Evolutionary conservation across 2,329 filamentous ascomycete genomes (phyloP).

Genomic region (Chrysoporthe austroafricana): DNA sequence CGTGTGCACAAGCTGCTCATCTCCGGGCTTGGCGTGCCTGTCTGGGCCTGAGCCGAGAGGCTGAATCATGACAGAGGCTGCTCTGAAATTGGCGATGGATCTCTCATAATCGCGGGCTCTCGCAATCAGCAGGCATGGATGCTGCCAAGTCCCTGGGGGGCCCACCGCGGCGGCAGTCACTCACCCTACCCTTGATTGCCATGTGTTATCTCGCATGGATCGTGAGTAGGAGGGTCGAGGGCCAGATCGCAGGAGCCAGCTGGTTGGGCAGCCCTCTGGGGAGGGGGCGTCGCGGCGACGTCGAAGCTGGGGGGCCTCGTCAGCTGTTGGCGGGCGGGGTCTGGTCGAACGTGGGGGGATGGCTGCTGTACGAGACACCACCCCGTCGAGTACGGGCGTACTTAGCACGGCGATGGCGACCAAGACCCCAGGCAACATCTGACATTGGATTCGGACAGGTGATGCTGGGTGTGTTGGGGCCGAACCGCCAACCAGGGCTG

Average conservation of each 20-base stretch:
- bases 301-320: not conserved
- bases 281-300: not conserved
- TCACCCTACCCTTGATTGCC: constrained; percentile 24
- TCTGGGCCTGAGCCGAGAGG: not conserved
- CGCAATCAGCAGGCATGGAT: not conserved
- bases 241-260: not conserved
- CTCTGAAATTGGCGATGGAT: constrained; percentile 5
- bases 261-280: too few relatives aligned
- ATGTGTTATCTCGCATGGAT: constrained; percentile 27
- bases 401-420: too few relatives aligned
- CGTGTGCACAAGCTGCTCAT: too few relatives aligned
- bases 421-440: not conserved
- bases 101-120: not conserved
- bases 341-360: not conserved
- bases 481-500: not conserved
- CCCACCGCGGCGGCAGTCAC: constrained; percentile 16
- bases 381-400: too few relatives aligned
- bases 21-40: not conserved
- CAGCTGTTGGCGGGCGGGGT: not conserved
- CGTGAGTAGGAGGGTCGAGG: not conserved
- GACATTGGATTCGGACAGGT: not conserved
- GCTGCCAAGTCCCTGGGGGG: constrained; percentile 18
- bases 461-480: constrained; percentile 1
- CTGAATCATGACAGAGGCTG: not conserved
- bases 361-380: not conserved